Conservation (phyloP, 768 basidiomycete genomes). For the Tephrocybe rancida region DNA sequence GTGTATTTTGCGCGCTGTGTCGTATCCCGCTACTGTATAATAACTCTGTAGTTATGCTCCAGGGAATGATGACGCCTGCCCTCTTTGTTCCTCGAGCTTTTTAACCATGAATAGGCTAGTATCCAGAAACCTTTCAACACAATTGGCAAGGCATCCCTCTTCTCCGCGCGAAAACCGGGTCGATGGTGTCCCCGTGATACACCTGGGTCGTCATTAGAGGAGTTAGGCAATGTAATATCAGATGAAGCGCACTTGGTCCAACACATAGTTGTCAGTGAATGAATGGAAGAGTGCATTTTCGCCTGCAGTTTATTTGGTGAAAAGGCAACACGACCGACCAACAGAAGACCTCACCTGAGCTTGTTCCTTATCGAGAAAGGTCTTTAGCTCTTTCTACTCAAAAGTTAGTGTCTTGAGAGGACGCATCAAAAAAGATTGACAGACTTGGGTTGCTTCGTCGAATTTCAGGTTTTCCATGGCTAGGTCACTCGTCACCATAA, state of each 20-base stretch:
- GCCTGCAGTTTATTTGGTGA: slow-evolving; percentile 32
- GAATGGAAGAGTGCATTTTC: slow-evolving; percentile 66
- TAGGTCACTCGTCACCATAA: no score
- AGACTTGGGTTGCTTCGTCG: slow-evolving; percentile 78
- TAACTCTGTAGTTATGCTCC: slow-evolving; percentile 7
- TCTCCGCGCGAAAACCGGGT: slow-evolving; percentile 80
- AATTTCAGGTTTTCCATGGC: slow-evolving; percentile 50
- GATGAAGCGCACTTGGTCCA: slow-evolving; percentile 77
- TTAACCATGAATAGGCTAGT: slow-evolving; percentile 81
- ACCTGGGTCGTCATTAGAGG: slow-evolving; percentile 46
- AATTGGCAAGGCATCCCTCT: slow-evolving; percentile 82
- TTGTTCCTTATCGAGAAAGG: slow-evolving; percentile 83
- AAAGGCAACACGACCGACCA: not conserved
- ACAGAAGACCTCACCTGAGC: slow-evolving; percentile 57
- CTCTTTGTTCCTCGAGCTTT: slow-evolving; percentile 53
- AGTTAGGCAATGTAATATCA: not conserved
- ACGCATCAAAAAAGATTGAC: slow-evolving; percentile 12
- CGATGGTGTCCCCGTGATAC: slow-evolving; percentile 78
- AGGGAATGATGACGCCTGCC: slow-evolving; percentile 18
- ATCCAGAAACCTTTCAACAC: slow-evolving; percentile 92
- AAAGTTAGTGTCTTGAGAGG: slow-evolving; percentile 2
- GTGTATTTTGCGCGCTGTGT: not conserved
- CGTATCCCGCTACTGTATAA: not conserved
- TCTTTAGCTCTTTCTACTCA: slow-evolving; percentile 75
- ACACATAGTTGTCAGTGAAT: slow-evolving; percentile 80